phyloP scores from a whole-genome alignment of 164 flowering plant genomes.

The Echeveria elegans region DNA sequence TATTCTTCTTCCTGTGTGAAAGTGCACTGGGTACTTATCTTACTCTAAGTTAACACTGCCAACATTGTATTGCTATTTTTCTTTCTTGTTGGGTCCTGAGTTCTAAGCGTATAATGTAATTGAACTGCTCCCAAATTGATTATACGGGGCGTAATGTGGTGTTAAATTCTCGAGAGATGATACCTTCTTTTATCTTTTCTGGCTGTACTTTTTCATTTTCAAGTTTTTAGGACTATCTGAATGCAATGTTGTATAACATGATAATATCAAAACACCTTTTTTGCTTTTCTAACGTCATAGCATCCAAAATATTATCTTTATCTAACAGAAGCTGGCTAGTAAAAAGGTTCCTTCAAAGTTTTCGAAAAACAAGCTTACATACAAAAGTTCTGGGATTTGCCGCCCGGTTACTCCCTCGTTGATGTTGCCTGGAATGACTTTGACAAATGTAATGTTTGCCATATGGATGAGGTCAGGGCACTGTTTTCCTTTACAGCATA shows the following conservation, averaged over 20 bases:
- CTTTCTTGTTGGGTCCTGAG: neutral
- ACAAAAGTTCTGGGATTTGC: conserved; percentile 29
- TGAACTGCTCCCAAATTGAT: neutral
- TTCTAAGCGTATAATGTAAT: neutral
- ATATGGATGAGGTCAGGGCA: conserved; percentile 90
- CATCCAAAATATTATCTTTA: neutral
- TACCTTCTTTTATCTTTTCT: too few species aligned
- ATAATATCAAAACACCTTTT: neutral
- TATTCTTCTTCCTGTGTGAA: neutral
- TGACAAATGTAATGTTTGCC: conserved; percentile 94
- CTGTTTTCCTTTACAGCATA: conserved; percentile 3
- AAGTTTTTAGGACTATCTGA: too few species aligned
- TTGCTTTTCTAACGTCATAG: neutral
- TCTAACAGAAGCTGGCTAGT: conserved; percentile 58
- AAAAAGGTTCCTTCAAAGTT: conserved; percentile 29
- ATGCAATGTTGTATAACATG: neutral
- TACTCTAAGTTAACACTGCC: too few species aligned
- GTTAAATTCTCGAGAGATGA: too few species aligned
- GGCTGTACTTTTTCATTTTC: too few species aligned
- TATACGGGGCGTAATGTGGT: neutral
- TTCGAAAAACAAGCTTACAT: conserved; percentile 26
- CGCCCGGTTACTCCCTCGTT: conserved; percentile 70
- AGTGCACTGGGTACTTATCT: too few species aligned
- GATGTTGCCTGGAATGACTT: conserved; percentile 88
- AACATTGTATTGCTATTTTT: neutral